Conservation (phyloP, 345 rosid genomes). For the Bretschneidera sinensis region DNA sequence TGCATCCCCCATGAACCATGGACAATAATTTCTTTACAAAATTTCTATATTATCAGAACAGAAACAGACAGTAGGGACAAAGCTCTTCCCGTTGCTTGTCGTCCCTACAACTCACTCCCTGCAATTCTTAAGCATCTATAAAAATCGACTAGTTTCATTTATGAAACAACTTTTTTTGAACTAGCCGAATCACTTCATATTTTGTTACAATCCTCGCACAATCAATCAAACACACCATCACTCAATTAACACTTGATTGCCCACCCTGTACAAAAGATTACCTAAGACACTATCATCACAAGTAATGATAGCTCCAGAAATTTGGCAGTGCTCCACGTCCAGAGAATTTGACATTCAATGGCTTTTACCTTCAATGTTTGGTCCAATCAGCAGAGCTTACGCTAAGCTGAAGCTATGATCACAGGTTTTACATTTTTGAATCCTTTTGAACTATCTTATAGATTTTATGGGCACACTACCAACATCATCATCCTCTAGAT, state of each 20-base stretch:
- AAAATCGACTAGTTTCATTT: not conserved
- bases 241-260: slow-evolving; percentile 17
- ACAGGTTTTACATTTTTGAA: slow-evolving; percentile 11
- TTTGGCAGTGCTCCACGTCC: slow-evolving; percentile 3
- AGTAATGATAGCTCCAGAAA: slow-evolving; percentile 1
- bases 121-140: not conserved
- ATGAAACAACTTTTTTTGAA: not conserved
- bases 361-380: not conserved
- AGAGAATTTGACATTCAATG: not conserved
- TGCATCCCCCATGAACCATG: too few species aligned
- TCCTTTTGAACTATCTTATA: slow-evolving; percentile 27
- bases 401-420: slow-evolving; percentile 11
- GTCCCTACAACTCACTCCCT: not conserved
- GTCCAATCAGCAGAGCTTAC: slow-evolving; percentile 23
- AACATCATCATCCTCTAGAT: slow-evolving; percentile 70
- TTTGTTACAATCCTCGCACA: slow-evolving; percentile 16
- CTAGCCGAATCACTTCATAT: not conserved
- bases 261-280: slow-evolving; percentile 21
- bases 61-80: not conserved
- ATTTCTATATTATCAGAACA: not conserved
- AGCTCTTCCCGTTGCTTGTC: not conserved
- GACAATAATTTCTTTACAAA: not conserved
- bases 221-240: slow-evolving; percentile 15
- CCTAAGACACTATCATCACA: slow-evolving; percentile 4
- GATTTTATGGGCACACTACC: slow-evolving; percentile 35